Conservation (phyloP, 305 asterid genomes). For the Fraxinus dipetala region DNA sequence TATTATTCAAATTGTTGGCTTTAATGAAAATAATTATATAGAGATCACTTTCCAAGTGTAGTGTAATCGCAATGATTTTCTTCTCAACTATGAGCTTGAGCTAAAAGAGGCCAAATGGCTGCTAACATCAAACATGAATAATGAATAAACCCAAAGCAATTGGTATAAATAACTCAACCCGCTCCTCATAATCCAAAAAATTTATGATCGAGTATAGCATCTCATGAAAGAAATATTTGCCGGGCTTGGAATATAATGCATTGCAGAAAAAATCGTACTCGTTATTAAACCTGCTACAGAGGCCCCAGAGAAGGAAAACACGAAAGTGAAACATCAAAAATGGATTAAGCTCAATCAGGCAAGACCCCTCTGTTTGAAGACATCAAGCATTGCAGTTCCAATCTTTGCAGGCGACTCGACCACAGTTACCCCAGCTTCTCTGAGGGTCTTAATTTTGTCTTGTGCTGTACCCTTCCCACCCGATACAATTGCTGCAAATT, state of each 20-base stretch:
- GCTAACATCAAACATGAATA: neutral
- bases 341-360: slow-evolving; percentile 33
- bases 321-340: neutral
- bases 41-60: neutral
- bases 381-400: slow-evolving; percentile 81
- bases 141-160: neutral
- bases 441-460: slow-evolving; percentile 82
- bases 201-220: neutral
- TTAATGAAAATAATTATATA: neutral
- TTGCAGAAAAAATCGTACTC: neutral
- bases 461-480: slow-evolving; percentile 99
- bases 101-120: neutral
- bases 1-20: neutral
- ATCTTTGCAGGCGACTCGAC: slow-evolving; percentile 96
- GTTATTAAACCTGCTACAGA: neutral
- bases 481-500: slow-evolving; percentile 80
- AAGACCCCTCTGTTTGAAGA: slow-evolving; percentile 88
- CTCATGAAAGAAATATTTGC: neutral
- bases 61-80: neutral
- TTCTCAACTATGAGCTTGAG: neutral
- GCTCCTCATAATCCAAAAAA: neutral
- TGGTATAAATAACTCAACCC: neutral
- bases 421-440: slow-evolving; percentile 88
- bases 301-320: neutral
- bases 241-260: neutral